A percentile compares a stretch with the other conserved stretches of the same genome.
phyloP scores from a whole-genome alignment of 345 rosid species.

The Punica granatum region DNA sequence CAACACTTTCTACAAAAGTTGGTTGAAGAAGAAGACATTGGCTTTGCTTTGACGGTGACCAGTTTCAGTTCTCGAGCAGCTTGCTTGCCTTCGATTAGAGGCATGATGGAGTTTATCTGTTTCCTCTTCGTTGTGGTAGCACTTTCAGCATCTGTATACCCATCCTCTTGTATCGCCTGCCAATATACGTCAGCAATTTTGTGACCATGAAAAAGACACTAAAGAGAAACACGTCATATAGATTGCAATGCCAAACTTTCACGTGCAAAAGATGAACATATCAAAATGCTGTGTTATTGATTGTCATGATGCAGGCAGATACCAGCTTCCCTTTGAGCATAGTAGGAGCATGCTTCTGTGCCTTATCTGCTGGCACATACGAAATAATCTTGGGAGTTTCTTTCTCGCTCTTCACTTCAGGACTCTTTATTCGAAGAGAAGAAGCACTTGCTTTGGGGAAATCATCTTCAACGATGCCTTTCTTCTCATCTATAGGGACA shows the following conservation, averaged over 20 bases:
- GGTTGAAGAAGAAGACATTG: background rate
- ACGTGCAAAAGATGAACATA: too few relatives aligned
- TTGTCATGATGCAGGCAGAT: too few relatives aligned
- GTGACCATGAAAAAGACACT: too few relatives aligned
- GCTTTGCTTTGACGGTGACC: background rate
- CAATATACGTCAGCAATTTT: background rate
- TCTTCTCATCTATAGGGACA: constrained; percentile 5
- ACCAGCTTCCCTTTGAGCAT: too few relatives aligned
- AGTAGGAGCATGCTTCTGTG: background rate
- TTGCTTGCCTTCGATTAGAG: background rate
- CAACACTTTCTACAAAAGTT: too few relatives aligned
- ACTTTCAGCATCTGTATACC: background rate
- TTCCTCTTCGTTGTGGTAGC: background rate
- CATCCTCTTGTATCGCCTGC: background rate
- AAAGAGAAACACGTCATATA: too few relatives aligned
- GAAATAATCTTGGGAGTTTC: background rate
- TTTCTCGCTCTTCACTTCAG: background rate
- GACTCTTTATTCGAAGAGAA: background rate
- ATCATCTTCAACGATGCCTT: background rate
- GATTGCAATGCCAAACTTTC: too few relatives aligned
- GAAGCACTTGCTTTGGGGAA: background rate
- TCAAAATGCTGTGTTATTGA: too few relatives aligned
- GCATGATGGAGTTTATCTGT: background rate
- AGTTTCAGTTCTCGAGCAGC: background rate
- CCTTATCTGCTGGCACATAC: background rate